Evolutionary conservation across 495 filamentous ascomycete species (phyloP).

Genomic region (Hyaloscypha finlandica): DNA sequence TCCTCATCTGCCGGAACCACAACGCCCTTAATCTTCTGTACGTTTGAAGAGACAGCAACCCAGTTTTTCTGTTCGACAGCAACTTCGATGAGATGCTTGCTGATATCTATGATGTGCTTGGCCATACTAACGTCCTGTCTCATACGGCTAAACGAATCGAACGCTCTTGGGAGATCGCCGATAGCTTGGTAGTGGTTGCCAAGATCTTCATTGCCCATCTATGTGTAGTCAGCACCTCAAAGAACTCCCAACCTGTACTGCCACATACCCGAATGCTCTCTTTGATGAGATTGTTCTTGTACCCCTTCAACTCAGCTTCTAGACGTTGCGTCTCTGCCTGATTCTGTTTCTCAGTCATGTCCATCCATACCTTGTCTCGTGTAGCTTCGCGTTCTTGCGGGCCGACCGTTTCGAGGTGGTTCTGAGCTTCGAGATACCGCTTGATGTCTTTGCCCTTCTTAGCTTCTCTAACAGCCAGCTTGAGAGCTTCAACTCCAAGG

Average conservation of each 20-base stretch:
- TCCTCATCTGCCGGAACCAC: constrained; percentile 57
- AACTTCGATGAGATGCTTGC: constrained; percentile 66
- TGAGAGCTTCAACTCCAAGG: constrained; percentile 79
- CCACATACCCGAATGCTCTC: constrained; percentile 85
- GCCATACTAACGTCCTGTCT: constrained; percentile 71
- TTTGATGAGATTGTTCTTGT: constrained; percentile 97
- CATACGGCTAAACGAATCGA: constrained; percentile 72
- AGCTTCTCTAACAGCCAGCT: constrained; percentile 72
- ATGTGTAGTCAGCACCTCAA: constrained; percentile 3
- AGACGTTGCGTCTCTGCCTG: constrained; percentile 68
- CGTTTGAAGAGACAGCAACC: constrained; percentile 65
- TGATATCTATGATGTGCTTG: constrained; percentile 72
- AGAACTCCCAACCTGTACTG: neutral
- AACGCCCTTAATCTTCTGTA: constrained; percentile 62
- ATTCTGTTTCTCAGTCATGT: constrained; percentile 60
- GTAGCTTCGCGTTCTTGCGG: constrained; percentile 68
- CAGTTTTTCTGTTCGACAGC: constrained; percentile 67
- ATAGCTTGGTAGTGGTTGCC: constrained; percentile 66
- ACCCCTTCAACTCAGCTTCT: constrained; percentile 81
- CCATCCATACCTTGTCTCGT: constrained; percentile 71
- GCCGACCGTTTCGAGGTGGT: constrained; percentile 59
- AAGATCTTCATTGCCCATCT: constrained; percentile 81
- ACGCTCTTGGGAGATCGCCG: constrained; percentile 61
- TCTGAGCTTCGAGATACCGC: constrained; percentile 69
- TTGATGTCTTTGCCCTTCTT: constrained; percentile 74